phyloP scores from a whole-genome alignment of 768 basidiomycete genomes.

The Boletellus ananas region DNA sequence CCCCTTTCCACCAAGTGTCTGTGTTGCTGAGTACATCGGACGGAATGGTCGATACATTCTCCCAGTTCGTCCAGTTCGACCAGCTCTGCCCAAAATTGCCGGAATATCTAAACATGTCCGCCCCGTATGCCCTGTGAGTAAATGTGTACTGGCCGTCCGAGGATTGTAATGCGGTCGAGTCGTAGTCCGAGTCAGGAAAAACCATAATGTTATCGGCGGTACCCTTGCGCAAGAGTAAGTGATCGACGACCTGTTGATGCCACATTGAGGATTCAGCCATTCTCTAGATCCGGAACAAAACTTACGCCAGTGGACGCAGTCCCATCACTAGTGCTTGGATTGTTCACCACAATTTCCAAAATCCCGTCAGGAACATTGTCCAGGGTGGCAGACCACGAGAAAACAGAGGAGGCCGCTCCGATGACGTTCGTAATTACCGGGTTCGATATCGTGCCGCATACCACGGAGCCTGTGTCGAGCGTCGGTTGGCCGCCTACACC shows the following conservation, averaged over 20 bases:
- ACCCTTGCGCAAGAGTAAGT: constrained; percentile 80
- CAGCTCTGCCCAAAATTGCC: constrained; percentile 84
- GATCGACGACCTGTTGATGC: constrained; percentile 55
- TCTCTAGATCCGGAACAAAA: constrained; percentile 5
- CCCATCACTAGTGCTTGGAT: constrained; percentile 41
- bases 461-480: constrained; percentile 40
- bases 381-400: constrained; percentile 74
- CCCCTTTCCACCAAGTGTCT: constrained; percentile 69
- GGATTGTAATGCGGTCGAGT: constrained; percentile 52
- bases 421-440: constrained; percentile 48
- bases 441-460: constrained; percentile 48
- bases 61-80: constrained; percentile 78
- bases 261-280: constrained; percentile 2
- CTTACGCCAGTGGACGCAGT: constrained; percentile 55
- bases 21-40: constrained; percentile 46
- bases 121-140: constrained; percentile 79
- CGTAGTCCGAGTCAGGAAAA: constrained; percentile 82
- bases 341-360: constrained; percentile 64
- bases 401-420: constrained; percentile 55
- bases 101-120: constrained; percentile 84
- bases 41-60: constrained; percentile 65
- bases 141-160: constrained; percentile 68
- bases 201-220: constrained; percentile 72
- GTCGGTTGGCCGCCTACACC: constrained; percentile 55
- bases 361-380: constrained; percentile 79